A percentile compares a stretch with the other conserved stretches of the same genome.
These are phyloP conservation scores for Cucurbita argyrosperma DNA, from an alignment of 306 rosid species.

Conservation along the genomic window DNA sequence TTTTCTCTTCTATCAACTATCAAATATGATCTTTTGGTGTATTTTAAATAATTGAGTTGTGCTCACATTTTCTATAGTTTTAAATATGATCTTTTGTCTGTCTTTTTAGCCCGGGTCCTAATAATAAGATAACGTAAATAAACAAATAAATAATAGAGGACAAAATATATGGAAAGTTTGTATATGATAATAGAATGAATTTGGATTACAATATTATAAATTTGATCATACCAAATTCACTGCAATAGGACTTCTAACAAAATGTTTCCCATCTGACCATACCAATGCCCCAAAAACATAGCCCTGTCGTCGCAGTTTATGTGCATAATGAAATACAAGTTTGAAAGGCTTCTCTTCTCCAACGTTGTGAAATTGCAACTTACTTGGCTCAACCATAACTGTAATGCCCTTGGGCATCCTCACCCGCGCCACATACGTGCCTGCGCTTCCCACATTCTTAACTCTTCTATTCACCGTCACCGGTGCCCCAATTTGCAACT, in stretches of 20 bases:
- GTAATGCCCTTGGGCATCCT: constrained; percentile 6
- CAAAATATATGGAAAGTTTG: no score
- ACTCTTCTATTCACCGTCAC: constrained; percentile 14
- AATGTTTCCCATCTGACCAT: constrained; percentile 23
- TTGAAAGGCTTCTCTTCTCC: constrained; percentile 26
- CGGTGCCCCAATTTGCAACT: not conserved
- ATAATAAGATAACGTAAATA: no score
- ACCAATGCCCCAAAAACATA: constrained; percentile 18
- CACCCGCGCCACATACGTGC: constrained; percentile 9
- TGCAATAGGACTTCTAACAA: not conserved
- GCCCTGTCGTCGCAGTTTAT: not conserved
- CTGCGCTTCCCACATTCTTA: constrained; percentile 30
- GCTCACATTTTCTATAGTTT: no score
- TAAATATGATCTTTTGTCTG: no score
- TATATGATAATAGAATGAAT: no score
- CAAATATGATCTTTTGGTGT: no score
- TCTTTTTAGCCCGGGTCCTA: no score
- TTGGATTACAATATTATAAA: no score
- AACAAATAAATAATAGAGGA: no score
- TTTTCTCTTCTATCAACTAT: no score
- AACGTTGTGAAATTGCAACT: constrained; percentile 6
- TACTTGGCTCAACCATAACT: constrained; percentile 17
- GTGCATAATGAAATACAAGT: constrained; percentile 1
- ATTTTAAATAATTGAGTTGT: no score
- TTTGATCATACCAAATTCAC: not conserved